These are phyloP conservation scores for Eremochloa ophiuroides DNA, from an alignment of 176 grass and related monocot genomes.

Conservation along the genomic window DNA sequence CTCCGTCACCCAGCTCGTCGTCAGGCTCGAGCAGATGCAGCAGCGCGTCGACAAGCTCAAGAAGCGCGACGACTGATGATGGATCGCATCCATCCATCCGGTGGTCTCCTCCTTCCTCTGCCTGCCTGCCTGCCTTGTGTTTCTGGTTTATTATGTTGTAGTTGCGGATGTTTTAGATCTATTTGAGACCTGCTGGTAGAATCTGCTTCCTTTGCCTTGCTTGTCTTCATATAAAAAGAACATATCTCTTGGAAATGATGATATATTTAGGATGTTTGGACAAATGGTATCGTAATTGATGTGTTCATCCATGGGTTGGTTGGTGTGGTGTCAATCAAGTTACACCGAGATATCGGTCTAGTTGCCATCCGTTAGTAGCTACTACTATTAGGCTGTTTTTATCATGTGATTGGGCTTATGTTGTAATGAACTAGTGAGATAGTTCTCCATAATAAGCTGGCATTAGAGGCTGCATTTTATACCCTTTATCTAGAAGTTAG, in stretches of 20 bases:
- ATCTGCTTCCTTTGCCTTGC: not conserved
- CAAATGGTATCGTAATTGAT: not conserved
- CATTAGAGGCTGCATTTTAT: not conserved
- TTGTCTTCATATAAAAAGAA: not conserved
- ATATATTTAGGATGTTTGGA: not conserved
- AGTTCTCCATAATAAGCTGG: not conserved
- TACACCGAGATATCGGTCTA: not conserved
- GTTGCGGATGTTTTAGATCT: conserved; percentile 7
- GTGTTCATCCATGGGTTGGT: not conserved
- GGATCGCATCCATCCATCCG: not conserved
- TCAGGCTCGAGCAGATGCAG: conserved; percentile 68
- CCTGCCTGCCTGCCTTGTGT: not conserved
- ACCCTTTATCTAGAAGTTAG: not conserved
- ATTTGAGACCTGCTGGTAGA: conserved; percentile 7
- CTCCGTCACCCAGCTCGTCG: conserved; percentile 65
- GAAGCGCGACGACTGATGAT: conserved; percentile 48
- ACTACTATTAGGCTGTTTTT: not conserved
- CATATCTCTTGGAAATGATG: not conserved
- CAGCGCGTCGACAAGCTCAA: conserved; percentile 76
- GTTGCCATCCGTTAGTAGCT: not conserved
- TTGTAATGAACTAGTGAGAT: not conserved
- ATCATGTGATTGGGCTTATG: not conserved
- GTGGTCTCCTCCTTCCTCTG: not conserved
- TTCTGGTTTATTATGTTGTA: not conserved
- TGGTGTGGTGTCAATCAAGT: too few species aligned